phyloP scores from a whole-genome alignment of 495 filamentous ascomycete genomes.

The Collariella sp. region DNA sequence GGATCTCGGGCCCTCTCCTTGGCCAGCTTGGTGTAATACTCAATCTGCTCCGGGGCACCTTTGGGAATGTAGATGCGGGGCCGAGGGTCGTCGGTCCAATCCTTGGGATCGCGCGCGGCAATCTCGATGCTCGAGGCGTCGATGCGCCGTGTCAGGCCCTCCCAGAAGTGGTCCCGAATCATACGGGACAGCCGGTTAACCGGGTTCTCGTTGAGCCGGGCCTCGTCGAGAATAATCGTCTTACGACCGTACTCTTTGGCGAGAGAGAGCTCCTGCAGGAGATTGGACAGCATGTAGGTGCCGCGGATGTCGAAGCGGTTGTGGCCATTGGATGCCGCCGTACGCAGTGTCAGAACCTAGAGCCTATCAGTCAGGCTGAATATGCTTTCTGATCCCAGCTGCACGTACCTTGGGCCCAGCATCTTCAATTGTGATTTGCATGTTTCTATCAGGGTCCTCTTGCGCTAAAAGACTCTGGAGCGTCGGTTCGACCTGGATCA shows the following conservation, averaged over 20 bases:
- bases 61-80: constrained; percentile 86
- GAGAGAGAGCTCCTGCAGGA: constrained; percentile 85
- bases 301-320: constrained; percentile 80
- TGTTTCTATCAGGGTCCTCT: constrained; percentile 86
- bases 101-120: constrained; percentile 80
- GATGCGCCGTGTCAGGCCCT: constrained; percentile 75
- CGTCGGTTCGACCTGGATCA: constrained; percentile 69
- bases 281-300: constrained; percentile 91
- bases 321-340: constrained; percentile 75
- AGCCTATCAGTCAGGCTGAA: background rate
- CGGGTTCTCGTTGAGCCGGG: constrained; percentile 83
- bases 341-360: constrained; percentile 64
- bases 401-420: constrained; percentile 73
- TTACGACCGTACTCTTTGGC: constrained; percentile 79
- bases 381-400: background rate
- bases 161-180: constrained; percentile 85
- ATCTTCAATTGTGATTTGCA: constrained; percentile 96
- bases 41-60: constrained; percentile 78
- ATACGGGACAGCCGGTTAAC: constrained; percentile 76
- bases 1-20: constrained; percentile 64
- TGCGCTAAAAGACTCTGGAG: constrained; percentile 60
- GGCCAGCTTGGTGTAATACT: constrained; percentile 77
- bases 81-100: constrained; percentile 78
- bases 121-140: constrained; percentile 80
- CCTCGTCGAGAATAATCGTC: constrained; percentile 78